Conservation (phyloP, 129 eudicot genomes). For the Artemisia tridentata region DNA sequence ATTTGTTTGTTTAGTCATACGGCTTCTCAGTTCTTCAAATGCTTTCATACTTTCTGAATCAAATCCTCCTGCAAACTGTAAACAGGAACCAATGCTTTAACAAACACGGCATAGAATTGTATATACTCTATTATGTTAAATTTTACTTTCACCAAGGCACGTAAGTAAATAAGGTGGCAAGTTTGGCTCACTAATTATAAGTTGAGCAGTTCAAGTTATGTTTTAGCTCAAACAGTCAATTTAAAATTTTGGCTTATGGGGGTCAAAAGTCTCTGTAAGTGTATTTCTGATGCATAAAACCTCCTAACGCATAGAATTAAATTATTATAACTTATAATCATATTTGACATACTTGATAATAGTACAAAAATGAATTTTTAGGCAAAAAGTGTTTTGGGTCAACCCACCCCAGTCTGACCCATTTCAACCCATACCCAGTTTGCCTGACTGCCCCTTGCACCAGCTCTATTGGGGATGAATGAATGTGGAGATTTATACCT, state of each 20-base stretch:
- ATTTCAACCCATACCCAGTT: neutral
- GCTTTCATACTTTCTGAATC: constrained; percentile 99
- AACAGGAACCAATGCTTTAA: constrained; percentile 14
- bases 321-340: neutral
- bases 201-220: neutral
- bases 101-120: neutral
- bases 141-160: neutral
- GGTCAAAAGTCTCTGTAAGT: neutral
- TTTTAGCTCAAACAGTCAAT: neutral
- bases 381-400: constrained; percentile 2
- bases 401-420: neutral
- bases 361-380: neutral
- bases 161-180: neutral
- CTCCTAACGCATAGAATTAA: neutral
- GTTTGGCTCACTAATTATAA: neutral
- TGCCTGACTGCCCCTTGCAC: no score
- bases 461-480: no score
- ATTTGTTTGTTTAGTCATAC: constrained; percentile 56
- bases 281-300: neutral
- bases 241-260: neutral
- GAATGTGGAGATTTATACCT: constrained; percentile 38
- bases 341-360: neutral
- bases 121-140: neutral
- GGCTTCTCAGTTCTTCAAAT: constrained; percentile 82
- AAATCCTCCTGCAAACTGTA: constrained; percentile 99